These are phyloP conservation scores for Mycena sp. DNA, from an alignment of 1,284 basidiomycete species.

Conservation along the genomic window DNA sequence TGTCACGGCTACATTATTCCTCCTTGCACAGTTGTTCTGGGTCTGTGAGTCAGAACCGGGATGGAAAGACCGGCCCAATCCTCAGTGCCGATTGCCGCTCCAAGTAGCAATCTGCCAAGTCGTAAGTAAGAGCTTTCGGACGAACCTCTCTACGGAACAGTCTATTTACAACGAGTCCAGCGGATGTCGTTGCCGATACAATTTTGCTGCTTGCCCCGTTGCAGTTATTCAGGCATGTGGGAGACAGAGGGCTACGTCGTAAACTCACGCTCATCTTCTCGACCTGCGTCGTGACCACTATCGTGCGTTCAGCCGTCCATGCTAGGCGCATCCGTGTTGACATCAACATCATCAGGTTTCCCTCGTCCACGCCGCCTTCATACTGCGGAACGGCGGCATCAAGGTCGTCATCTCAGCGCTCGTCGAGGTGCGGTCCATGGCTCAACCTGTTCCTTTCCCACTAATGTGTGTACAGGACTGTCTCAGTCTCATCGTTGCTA, in stretches of 20 bases:
- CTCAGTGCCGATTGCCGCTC: conserved; percentile 43
- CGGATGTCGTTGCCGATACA: conserved; percentile 45
- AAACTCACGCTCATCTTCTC: conserved; percentile 47
- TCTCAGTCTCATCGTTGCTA: conserved; percentile 46
- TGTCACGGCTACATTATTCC: conserved; percentile 34
- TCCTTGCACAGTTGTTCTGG: conserved; percentile 44
- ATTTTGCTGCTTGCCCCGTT: conserved; percentile 45
- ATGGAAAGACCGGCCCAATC: conserved; percentile 43
- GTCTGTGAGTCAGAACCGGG: conserved; percentile 41
- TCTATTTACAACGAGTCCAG: conserved; percentile 25
- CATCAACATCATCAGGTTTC: conserved; percentile 25
- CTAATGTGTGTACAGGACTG: conserved; percentile 39
- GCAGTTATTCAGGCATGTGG: conserved; percentile 41
- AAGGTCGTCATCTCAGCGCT: conserved; percentile 44
- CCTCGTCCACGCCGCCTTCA: conserved; percentile 46
- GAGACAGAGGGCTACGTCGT: conserved; percentile 38
- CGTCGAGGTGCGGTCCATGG: conserved; percentile 36
- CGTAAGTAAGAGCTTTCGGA: conserved; percentile 39
- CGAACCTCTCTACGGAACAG: background rate
- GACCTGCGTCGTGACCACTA: conserved; percentile 44
- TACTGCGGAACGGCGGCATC: conserved; percentile 41
- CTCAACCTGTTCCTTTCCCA: background rate
- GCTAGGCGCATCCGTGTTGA: background rate
- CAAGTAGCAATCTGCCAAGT: conserved; percentile 47
- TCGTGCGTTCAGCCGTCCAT: conserved; percentile 35